These are phyloP conservation scores for Rhizopogon vinicolor DNA, from an alignment of 768 basidiomycete genomes.

Conservation along the genomic window DNA sequence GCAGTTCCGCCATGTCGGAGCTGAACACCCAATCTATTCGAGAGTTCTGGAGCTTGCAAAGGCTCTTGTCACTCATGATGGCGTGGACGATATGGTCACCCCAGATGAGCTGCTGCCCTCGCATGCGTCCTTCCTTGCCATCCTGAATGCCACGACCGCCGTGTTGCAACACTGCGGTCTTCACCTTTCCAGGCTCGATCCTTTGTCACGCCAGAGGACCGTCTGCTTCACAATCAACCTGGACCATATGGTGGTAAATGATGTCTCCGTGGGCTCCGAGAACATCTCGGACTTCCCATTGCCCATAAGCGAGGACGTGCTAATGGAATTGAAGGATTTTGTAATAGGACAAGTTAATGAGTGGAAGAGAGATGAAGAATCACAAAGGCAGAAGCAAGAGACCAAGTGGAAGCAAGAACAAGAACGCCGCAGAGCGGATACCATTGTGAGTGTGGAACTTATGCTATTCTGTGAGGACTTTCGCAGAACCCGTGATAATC, in stretches of 20 bases:
- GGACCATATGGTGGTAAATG: background rate
- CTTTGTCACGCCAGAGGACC: background rate
- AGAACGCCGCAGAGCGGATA: background rate
- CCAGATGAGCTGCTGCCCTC: background rate
- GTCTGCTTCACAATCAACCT: background rate
- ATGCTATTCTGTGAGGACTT: background rate
- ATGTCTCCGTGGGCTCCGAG: background rate
- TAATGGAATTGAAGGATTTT: background rate
- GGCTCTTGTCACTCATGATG: background rate
- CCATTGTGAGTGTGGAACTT: background rate
- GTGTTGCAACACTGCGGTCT: background rate
- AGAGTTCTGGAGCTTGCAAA: background rate
- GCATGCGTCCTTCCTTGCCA: conserved; percentile 1
- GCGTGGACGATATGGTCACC: background rate
- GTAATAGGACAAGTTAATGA: background rate
- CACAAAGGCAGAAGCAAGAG: background rate
- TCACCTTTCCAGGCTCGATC: background rate
- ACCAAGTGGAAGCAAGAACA: background rate
- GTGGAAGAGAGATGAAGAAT: background rate
- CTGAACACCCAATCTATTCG: background rate
- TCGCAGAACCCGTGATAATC: background rate
- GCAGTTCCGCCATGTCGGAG: conserved; percentile 1
- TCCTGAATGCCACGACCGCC: background rate
- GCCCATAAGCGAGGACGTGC: background rate
- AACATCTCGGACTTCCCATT: background rate